Evolutionary conservation across 2,329 filamentous ascomycete genomes (phyloP), one percentile per base, ranked within the genome.

Genomic region (Trichoderma sp.): DNA sequence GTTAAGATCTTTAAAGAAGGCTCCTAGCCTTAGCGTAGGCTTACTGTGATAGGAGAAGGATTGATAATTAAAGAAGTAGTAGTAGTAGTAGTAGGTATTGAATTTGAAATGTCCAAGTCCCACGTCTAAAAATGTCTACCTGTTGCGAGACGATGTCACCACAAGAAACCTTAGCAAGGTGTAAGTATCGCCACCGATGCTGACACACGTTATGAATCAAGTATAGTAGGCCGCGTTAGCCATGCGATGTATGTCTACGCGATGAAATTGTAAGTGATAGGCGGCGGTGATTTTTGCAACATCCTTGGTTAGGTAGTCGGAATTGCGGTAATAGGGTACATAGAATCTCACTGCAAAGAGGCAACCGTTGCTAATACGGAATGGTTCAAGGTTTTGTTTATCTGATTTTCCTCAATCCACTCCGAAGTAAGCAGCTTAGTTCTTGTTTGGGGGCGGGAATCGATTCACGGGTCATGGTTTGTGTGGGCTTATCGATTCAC

Each of bases 171-270:
- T 63, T 63, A 35, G n/a, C 11, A 24, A 62, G 21, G 27, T 24
- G 31, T n/a, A 45, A 63, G 50, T 63, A 31, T 71, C 59, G 68
- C 68, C 68, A 63, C 68, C 21, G n/a, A 6, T 71, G 67, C 59
- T 71, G 68, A 71, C 59, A 41, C 59, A 41, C 56, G 12, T 7
- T 6, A 24, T 63, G 38, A 29, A 50, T 63, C 59, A 41, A 63
- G 38, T 63, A 62, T 24, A 71, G 59, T 31, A 45, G 9, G 6
- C n/a, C 31, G 33, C 31, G 33, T 45, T n/a, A 16, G 35, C 35
- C 33, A 38, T 6, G 35, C 35, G 35, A 38, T 38, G 11, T 1
- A 29, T 29, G 29, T 38, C 35, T 38, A 38, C 35, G 35, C 35
- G 12, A 38, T 38, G 35, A 14, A 6, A 14, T 38, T 14, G 33